Evolutionary conservation across 768 basidiomycete genomes (phyloP).

Genomic region (Suillus luteus): DNA sequence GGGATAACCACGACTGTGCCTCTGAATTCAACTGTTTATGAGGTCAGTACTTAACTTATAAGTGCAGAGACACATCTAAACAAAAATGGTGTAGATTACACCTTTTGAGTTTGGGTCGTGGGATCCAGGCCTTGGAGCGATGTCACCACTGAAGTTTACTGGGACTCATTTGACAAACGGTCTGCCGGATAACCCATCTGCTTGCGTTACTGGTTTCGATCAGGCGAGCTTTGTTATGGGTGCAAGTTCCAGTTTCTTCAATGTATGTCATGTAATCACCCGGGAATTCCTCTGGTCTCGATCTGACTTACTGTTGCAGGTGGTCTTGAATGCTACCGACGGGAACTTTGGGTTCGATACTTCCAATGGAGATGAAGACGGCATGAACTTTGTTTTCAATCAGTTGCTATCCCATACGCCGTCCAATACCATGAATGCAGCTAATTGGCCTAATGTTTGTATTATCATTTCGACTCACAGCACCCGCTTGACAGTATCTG

Average conservation of each 20-base stretch:
- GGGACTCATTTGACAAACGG: slow-evolving; percentile 70
- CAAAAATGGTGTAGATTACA: slow-evolving; percentile 43
- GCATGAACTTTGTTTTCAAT: slow-evolving; percentile 49
- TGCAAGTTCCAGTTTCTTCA: slow-evolving; percentile 70
- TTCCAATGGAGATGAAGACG: slow-evolving; percentile 33
- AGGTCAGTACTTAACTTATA: slow-evolving; percentile 42
- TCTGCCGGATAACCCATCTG: slow-evolving; percentile 48
- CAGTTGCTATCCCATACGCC: slow-evolving; percentile 51
- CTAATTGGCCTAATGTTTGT: slow-evolving; percentile 64
- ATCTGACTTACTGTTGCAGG: slow-evolving; percentile 32
- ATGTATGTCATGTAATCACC: slow-evolving; percentile 37
- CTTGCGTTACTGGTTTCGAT: slow-evolving; percentile 76
- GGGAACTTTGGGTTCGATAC: slow-evolving; percentile 41
- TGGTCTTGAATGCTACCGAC: slow-evolving; percentile 50
- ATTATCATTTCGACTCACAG: slow-evolving; percentile 1
- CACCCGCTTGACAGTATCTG: slow-evolving; percentile 11
- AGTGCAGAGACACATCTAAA: slow-evolving; percentile 2
- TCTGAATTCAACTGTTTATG: slow-evolving; percentile 54
- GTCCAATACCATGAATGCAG: slow-evolving; percentile 47
- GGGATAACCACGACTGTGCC: slow-evolving; percentile 42
- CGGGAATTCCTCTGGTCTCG: background rate
- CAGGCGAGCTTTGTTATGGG: slow-evolving; percentile 77
- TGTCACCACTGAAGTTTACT: slow-evolving; percentile 59
- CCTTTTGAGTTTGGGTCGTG: slow-evolving; percentile 74
- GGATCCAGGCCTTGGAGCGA: slow-evolving; percentile 72